phyloP scores from a whole-genome alignment of 306 rosid genomes.

The Inga laurina region DNA sequence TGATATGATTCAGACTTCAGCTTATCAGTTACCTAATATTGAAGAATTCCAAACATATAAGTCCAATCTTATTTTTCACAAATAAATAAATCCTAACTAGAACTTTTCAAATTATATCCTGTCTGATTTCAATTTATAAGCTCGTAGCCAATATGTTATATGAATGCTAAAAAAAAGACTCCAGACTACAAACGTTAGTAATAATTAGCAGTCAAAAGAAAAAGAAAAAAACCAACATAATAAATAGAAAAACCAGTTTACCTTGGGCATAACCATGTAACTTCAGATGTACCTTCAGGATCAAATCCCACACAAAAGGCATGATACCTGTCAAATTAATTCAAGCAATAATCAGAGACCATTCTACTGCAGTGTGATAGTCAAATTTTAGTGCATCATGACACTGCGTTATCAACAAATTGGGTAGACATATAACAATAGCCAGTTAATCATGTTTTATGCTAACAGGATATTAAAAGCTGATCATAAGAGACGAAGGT shows the following conservation, averaged over 20 bases:
- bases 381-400: background rate
- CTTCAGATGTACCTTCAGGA: constrained; percentile 75
- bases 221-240: background rate
- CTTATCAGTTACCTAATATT: constrained; percentile 11
- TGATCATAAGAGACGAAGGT: background rate
- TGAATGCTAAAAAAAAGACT: constrained; percentile 23
- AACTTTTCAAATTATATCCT: constrained; percentile 12
- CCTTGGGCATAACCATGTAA: constrained; percentile 99
- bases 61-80: background rate
- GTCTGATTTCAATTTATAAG: constrained; percentile 6
- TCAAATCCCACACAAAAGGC: constrained; percentile 98
- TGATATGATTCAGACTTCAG: background rate
- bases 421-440: background rate
- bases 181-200: constrained; percentile 7
- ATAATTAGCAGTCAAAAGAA: background rate
- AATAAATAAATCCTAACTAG: constrained; percentile 2
- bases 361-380: background rate
- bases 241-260: constrained; percentile 35
- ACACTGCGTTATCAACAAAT: background rate
- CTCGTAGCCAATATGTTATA: constrained; percentile 22
- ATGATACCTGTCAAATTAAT: constrained; percentile 76
- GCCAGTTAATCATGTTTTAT: background rate
- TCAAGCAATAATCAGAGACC: constrained; percentile 33
- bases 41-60: constrained; percentile 12
- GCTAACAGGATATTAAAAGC: background rate